Evolutionary conservation across 2,329 filamentous ascomycete species (phyloP).

Genomic region (Cytospora schulzeri): DNA sequence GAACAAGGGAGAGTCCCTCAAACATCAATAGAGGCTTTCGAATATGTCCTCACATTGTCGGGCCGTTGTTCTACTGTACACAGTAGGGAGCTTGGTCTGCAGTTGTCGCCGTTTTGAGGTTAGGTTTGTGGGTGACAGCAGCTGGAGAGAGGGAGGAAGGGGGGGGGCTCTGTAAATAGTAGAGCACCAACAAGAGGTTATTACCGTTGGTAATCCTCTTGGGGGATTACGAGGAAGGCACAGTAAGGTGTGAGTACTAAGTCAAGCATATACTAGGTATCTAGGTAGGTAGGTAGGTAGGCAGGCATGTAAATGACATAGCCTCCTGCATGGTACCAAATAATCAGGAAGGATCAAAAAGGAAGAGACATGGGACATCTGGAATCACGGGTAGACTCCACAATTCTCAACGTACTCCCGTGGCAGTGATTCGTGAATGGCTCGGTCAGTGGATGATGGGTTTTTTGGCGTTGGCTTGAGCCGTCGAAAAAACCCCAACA

Average conservation of each 20-base stretch:
- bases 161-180: background rate
- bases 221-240: background rate
- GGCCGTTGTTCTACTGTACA: background rate
- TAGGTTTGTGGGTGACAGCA: background rate
- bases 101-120: background rate
- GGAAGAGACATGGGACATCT: background rate
- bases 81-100: background rate
- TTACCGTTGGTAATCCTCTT: background rate
- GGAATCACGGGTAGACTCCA: background rate
- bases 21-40: background rate
- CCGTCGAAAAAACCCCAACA: constrained; percentile 15
- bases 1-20: background rate
- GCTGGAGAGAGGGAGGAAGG: background rate
- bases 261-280: background rate
- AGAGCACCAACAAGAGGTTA: background rate
- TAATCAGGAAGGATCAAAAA: background rate
- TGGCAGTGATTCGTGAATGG: background rate
- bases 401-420: background rate
- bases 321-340: background rate
- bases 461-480: background rate
- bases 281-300: background rate
- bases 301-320: background rate
- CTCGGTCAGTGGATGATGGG: background rate
- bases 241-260: background rate
- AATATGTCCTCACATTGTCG: background rate